A percentile compares a stretch with the other conserved stretches of the same genome.
phyloP scores from a whole-genome alignment of 495 filamentous ascomycete species.

The Penicillium nucicola region DNA sequence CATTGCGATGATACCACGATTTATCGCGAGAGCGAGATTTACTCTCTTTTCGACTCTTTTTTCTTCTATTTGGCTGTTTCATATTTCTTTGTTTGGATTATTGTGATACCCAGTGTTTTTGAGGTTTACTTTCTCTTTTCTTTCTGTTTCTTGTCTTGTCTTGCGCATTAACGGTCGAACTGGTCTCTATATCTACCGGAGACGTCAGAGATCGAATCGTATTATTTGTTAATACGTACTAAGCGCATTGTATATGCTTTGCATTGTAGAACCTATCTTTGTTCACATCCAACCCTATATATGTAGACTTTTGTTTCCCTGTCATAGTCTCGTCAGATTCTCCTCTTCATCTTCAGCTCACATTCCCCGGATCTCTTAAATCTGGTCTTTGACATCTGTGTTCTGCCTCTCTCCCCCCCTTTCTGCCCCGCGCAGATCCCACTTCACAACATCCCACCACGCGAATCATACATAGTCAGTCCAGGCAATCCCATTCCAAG shows the following conservation, averaged over 20 bases:
- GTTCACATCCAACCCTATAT: no score
- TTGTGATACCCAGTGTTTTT: slow-evolving; percentile 24
- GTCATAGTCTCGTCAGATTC: no score
- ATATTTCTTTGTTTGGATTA: background rate
- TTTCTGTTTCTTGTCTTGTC: background rate
- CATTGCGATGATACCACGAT: slow-evolving; percentile 12
- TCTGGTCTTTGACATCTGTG: no score
- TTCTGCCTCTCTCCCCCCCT: slow-evolving; percentile 1
- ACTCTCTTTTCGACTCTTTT: slow-evolving; percentile 11
- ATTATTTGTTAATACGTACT: background rate
- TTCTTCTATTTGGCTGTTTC: slow-evolving; percentile 2
- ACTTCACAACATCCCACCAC: background rate
- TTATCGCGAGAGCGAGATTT: slow-evolving; percentile 5
- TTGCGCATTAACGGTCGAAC: no score
- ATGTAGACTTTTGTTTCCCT: no score
- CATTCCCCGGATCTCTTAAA: no score
- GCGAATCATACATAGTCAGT: background rate
- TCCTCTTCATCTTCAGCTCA: no score
- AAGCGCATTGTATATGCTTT: no score
- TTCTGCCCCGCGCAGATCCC: slow-evolving; percentile 14
- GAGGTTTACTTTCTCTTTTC: background rate
- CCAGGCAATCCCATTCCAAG: background rate
- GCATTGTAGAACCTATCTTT: no score
- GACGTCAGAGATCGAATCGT: background rate
- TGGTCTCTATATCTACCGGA: no score